Percentiles rank a stretch among this genome's conserved stretches.
These are phyloP conservation scores for Fusarium hostae DNA, from an alignment of 2,329 filamentous ascomycete genomes.

Conservation along the genomic window DNA sequence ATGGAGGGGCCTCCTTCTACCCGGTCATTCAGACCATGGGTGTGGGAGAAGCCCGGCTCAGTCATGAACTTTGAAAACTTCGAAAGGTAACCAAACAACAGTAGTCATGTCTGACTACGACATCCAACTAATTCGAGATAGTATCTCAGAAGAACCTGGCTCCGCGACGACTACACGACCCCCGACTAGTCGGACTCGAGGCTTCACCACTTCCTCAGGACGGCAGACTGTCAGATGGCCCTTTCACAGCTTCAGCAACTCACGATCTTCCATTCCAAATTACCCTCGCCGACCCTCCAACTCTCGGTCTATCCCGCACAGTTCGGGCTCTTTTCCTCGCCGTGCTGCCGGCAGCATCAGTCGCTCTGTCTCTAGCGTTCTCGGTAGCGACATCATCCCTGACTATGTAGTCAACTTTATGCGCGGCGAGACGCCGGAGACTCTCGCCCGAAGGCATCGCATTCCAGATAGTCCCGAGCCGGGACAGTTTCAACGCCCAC, in stretches of 20 bases:
- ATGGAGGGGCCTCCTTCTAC: slow-evolving; percentile 44
- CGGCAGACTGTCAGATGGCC: slow-evolving; percentile 44
- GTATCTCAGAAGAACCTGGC: slow-evolving; percentile 43
- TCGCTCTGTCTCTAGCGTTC: slow-evolving; percentile 46
- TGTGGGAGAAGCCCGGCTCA: slow-evolving; percentile 40
- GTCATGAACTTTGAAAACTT: slow-evolving; percentile 45
- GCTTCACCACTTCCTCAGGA: slow-evolving; percentile 43
- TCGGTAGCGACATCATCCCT: slow-evolving; percentile 60
- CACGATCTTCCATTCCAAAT: slow-evolving; percentile 40
- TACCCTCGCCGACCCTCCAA: slow-evolving; percentile 32
- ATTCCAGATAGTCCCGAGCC: slow-evolving; percentile 45
- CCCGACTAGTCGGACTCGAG: slow-evolving; percentile 39
- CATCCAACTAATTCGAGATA: slow-evolving; percentile 25
- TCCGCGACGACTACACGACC: slow-evolving; percentile 30
- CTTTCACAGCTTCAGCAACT: slow-evolving; percentile 46
- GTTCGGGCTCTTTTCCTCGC: slow-evolving; percentile 38
- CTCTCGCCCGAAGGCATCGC: slow-evolving; percentile 57
- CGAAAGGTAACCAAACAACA: slow-evolving; percentile 35
- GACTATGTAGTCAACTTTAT: slow-evolving; percentile 68
- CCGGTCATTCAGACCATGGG: slow-evolving; percentile 37
- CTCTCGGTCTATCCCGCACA: slow-evolving; percentile 38
- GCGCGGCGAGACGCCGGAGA: slow-evolving; percentile 65
- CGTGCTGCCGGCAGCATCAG: slow-evolving; percentile 44
- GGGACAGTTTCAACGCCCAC: slow-evolving; percentile 33
- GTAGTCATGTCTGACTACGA: slow-evolving; percentile 9